These are phyloP conservation scores for Ogataea saltuana DNA, from an alignment of 805 yeast genomes.

Conservation along the genomic window DNA sequence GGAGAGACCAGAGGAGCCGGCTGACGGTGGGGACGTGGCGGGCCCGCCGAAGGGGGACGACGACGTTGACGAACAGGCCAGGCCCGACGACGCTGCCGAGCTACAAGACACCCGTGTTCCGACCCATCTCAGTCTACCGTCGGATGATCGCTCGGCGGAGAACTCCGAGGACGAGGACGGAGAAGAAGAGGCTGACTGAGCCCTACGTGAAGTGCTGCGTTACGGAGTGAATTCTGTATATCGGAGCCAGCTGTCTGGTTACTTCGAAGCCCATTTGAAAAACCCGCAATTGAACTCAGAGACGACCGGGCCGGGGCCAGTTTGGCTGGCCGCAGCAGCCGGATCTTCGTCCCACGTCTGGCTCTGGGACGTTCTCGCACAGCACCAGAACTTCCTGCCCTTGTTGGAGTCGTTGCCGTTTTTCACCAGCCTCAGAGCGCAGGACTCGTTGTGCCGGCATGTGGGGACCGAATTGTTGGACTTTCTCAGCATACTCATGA, in stretches of 20 bases:
- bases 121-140: background rate
- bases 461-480: constrained; percentile 34
- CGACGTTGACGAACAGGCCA: background rate
- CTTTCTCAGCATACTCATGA: constrained; percentile 24
- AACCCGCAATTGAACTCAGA: constrained; percentile 47
- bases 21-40: too few species aligned
- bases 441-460: constrained; percentile 50
- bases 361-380: constrained; percentile 37
- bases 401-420: constrained; percentile 39
- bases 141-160: background rate
- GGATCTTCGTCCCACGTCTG: constrained; percentile 26
- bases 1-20: too few species aligned
- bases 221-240: background rate
- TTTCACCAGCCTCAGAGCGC: constrained; percentile 47
- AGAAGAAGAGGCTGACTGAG: background rate
- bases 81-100: background rate
- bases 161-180: background rate
- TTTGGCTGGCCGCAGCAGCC: background rate
- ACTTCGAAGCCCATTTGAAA: constrained; percentile 50
- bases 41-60: background rate
- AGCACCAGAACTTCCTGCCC: constrained; percentile 58
- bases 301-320: constrained; percentile 1
- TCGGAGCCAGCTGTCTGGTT: too few species aligned
- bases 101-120: background rate
- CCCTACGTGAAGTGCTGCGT: too few species aligned